Evolutionary conservation across 2,329 filamentous ascomycete species (phyloP).

Genomic region (Echinosphaeria canescens): DNA sequence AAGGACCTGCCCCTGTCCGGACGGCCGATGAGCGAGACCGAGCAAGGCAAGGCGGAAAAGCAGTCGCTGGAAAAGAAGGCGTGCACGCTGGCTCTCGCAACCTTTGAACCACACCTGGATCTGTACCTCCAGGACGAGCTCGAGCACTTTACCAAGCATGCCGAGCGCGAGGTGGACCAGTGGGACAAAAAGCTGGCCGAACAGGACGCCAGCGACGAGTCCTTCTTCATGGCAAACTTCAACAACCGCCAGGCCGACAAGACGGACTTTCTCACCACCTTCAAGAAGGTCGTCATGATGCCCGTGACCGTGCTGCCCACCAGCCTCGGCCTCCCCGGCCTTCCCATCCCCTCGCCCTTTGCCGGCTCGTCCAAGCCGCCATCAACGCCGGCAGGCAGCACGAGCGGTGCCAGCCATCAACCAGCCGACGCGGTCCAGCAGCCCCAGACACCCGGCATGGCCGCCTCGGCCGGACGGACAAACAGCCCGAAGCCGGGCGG

Average conservation of each 20-base stretch:
- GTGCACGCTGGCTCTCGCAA: constrained; percentile 42
- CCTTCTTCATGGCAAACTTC: constrained; percentile 88
- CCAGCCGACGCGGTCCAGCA: too few species aligned
- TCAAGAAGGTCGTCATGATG: constrained; percentile 99
- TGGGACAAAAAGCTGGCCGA: constrained; percentile 91
- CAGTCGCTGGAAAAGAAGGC: constrained; percentile 44
- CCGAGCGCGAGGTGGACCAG: constrained; percentile 52
- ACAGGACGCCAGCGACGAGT: constrained; percentile 77
- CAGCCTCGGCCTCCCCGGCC: constrained; percentile 26
- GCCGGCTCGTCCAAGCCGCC: constrained; percentile 11
- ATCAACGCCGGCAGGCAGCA: constrained; percentile 7
- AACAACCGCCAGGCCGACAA: constrained; percentile 92
- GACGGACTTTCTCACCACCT: constrained; percentile 85
- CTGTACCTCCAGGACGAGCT: constrained; percentile 83
- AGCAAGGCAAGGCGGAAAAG: constrained; percentile 12
- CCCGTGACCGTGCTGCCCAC: constrained; percentile 74
- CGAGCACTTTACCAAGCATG: constrained; percentile 59
- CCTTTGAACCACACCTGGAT: constrained; percentile 88
- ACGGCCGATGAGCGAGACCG: too few species aligned
- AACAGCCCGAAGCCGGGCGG: constrained; percentile 20
- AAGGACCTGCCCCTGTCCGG: constrained; percentile 22
- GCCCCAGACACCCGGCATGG: too few species aligned
- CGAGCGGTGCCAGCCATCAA: constrained; percentile 5
- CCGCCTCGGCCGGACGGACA: too few species aligned
- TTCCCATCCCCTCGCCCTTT: constrained; percentile 37